Base-by-base conservation (phyloP, 306 rosid genomes). In the Prunus salicina region DNA sequence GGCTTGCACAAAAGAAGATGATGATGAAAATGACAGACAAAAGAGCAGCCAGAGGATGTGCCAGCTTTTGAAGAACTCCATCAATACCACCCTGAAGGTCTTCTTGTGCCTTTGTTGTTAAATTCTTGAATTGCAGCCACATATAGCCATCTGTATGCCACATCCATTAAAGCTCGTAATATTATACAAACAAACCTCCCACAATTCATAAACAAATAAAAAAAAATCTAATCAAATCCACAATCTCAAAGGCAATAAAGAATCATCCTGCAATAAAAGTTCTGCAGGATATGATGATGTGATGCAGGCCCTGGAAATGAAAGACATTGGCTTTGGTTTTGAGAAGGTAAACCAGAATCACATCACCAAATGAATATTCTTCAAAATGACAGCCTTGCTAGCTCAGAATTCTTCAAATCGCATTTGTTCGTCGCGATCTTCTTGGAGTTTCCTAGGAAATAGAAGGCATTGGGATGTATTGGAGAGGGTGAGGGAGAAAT, bases 1-100 rank as follows among this genome's bases (percentile, higher is more conserved):
- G 30, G 78, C 80, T 62, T 75, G 69, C 56, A 81, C 77, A 51
- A 76, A 73, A 28, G 47, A 19, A 67, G 78, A 82, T 8, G 10
- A 16, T 28, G 16, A 61, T 30, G 84, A 79, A 18, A 63, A 52
- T 18, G 86, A 77, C 9, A 82, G 68, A 82, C 72, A 82, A 66
- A 89, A 61, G 25, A 81, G 52, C 6, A 80, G 28, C 85, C 82
- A 80, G 73, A 58, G 71, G 66, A 81, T 41, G 76, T 77, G 85
- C 86, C 90, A 56, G 77, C 82, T 84, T 72, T 47, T 83, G 75
- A 55, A 69, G 71, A 83, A 56, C 81, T 72, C 92, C 96, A 91
- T 88, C 80, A 71, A 78, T 43, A 78, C 69, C 43, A 82, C 62
- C 81, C 76, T 56, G 76, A 76, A 73, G 84, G 69, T 71, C 84